phyloP scores from a whole-genome alignment of 192 early-diverging fungal genomes.

The Coemansia sp. region DNA sequence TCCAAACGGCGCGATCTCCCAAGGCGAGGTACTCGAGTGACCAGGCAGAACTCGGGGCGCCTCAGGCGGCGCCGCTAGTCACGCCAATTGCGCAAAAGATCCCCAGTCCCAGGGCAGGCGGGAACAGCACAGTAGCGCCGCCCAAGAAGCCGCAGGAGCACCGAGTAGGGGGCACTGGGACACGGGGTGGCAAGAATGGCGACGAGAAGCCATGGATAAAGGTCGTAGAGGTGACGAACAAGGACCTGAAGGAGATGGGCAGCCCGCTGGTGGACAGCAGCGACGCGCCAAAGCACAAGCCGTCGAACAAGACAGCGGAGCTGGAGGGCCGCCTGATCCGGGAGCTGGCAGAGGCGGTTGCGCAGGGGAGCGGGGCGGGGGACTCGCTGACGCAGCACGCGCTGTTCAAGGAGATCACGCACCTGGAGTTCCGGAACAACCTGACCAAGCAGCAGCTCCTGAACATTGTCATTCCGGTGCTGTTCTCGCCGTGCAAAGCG shows the following conservation, averaged over 20 bases:
- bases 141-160: conserved; percentile 13
- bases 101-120: too few species aligned
- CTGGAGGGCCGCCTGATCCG: conserved; percentile 25
- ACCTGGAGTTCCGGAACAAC: conserved; percentile 77
- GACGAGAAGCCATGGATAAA: conserved; percentile 41
- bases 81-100: conserved; percentile 35
- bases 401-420: conserved; percentile 75
- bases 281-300: conserved; percentile 12
- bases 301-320: conserved; percentile 13
- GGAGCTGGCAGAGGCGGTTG: conserved; percentile 15
- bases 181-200: conserved; percentile 5
- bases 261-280: conserved; percentile 18
- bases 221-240: conserved; percentile 32
- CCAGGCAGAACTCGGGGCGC: conserved; percentile 8
- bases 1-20: not conserved
- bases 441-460: conserved; percentile 74
- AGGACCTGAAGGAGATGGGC: conserved; percentile 40
- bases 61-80: conserved; percentile 23
- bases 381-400: conserved; percentile 34
- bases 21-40: not conserved
- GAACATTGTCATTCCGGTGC: conserved; percentile 55
- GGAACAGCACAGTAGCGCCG: not conserved
- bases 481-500: conserved; percentile 37
- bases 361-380: conserved; percentile 1
- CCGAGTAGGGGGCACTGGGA: conserved; percentile 1